Base-by-base conservation (phyloP, 108 stramenopile genomes). In the Cyclotella kingstonii region DNA sequence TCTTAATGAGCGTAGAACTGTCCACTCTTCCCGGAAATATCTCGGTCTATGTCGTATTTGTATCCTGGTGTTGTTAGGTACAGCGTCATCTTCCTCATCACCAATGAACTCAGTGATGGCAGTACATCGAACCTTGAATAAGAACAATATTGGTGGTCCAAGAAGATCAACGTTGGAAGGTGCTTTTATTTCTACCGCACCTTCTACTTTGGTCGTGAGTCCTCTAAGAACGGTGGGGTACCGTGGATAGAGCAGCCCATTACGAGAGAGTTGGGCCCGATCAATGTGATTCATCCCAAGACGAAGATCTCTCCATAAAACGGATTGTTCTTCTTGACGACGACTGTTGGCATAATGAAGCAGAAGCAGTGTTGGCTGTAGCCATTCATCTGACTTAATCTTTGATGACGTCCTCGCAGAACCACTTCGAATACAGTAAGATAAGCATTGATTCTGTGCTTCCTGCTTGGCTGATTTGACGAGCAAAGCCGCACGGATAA, bases 261-360 rank as follows among this genome's bases (percentile, higher is more conserved):
- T 93, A 40, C 91, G 60, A 44, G 82, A 73, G 9, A 93, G 81
- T 51, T 93, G 91, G 28, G 77, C 86, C 15, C 82, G 50, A 54
- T 93, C 91, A 46, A 93, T 84, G 44, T 86, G 83, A 54, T 87
- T 87, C 18, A 91, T 77, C 15, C 91, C 91, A 22, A 93, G 44
- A 47, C 82, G 87, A 51, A 93, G 70, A 57, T 93, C 91, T 27
- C 88, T 79, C 43, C 86, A 75, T 27, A 90, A 59, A 28, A 64
- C 54, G 5, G 81, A 78, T 35, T 86, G 80, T 33, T 80, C 78
- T 41, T 82, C 80, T 57, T 80, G 62, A 9, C 67, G 69, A 26
- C 69, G 62, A 11, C 81, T 73, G 39, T 71, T 77, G 19, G 91
- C 91, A 78, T 76, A 87, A 18, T 84, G 72, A 29, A 93, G 56